Evolutionary conservation across 2,329 filamentous ascomycete species (phyloP).

Genomic region (Ophiostoma ulmi): DNA sequence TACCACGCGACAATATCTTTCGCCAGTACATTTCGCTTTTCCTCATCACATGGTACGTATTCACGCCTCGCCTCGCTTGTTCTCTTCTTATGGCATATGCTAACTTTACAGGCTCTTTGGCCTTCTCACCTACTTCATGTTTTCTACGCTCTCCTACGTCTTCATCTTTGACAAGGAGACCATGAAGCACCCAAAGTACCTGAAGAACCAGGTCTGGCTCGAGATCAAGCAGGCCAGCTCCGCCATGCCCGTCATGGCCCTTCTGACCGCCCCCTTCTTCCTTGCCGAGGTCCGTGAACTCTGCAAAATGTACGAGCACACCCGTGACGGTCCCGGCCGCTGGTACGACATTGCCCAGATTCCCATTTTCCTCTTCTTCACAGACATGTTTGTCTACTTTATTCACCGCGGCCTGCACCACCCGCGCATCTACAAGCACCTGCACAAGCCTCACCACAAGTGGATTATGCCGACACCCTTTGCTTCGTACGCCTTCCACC

Average conservation of each 20-base stretch:
- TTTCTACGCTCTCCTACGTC: conserved; percentile 75
- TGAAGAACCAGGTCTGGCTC: conserved; percentile 83
- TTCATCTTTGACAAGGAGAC: conserved; percentile 90
- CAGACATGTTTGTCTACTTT: conserved; percentile 86
- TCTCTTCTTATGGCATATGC: not conserved
- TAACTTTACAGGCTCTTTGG: conserved; percentile 69
- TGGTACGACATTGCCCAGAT: conserved; percentile 82
- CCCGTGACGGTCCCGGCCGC: conserved; percentile 65
- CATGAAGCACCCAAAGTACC: conserved; percentile 84
- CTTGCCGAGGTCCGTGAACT: conserved; percentile 77
- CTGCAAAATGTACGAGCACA: conserved; percentile 80
- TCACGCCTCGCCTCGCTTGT: not conserved
- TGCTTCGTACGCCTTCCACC: conserved; percentile 91
- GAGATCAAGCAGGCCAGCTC: conserved; percentile 77
- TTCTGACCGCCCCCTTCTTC: conserved; percentile 78
- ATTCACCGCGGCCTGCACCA: conserved; percentile 84
- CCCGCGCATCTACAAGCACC: conserved; percentile 72
- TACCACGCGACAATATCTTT: conserved; percentile 69
- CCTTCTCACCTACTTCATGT: conserved; percentile 75
- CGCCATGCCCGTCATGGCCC: conserved; percentile 75
- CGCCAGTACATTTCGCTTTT: conserved; percentile 73
- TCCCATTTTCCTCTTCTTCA: conserved; percentile 82
- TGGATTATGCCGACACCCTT: conserved; percentile 98
- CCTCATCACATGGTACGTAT: conserved; percentile 70
- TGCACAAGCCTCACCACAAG: conserved; percentile 98